phyloP scores from a whole-genome alignment of 805 yeast genomes.

The Candida coquimbonensis region DNA sequence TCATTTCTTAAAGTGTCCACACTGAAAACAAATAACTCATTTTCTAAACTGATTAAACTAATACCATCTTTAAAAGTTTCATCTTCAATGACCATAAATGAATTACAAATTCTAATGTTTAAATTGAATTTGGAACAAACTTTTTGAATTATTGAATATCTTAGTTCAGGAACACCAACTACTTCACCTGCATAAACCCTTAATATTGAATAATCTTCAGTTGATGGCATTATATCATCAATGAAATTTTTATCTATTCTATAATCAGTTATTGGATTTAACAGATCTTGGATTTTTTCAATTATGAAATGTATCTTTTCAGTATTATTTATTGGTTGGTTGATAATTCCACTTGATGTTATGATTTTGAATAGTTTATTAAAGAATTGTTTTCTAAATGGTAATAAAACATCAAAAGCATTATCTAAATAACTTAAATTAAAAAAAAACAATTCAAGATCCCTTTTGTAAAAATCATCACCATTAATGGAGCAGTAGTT shows the following conservation, averaged over 20 bases:
- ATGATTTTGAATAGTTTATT: not conserved
- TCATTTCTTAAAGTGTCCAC: not conserved
- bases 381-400: slow-evolving; percentile 9
- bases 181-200: slow-evolving; percentile 8
- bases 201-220: slow-evolving; percentile 7
- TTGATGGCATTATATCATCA: slow-evolving; percentile 6
- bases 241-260: slow-evolving; percentile 3
- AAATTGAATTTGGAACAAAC: slow-evolving; percentile 1
- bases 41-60: slow-evolving; percentile 1
- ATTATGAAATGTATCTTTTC: not conserved
- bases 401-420: slow-evolving; percentile 14
- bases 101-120: slow-evolving; percentile 1
- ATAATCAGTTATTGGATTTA: slow-evolving; percentile 1
- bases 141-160: slow-evolving; percentile 5
- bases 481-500: not conserved
- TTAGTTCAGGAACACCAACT: slow-evolving; percentile 4
- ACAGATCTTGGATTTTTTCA: not conserved
- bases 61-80: not conserved
- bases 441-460: slow-evolving; percentile 11
- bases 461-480: not conserved
- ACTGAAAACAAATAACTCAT: not conserved
- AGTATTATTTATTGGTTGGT: not conserved
- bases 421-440: slow-evolving; percentile 10
- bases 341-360: not conserved
- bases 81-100: slow-evolving; percentile 2